Percentiles rank a stretch among this genome's conserved stretches.
Evolutionary conservation across 2,329 filamentous ascomycete species (phyloP).

Genomic region (Teratosphaeria gauchensis): DNA sequence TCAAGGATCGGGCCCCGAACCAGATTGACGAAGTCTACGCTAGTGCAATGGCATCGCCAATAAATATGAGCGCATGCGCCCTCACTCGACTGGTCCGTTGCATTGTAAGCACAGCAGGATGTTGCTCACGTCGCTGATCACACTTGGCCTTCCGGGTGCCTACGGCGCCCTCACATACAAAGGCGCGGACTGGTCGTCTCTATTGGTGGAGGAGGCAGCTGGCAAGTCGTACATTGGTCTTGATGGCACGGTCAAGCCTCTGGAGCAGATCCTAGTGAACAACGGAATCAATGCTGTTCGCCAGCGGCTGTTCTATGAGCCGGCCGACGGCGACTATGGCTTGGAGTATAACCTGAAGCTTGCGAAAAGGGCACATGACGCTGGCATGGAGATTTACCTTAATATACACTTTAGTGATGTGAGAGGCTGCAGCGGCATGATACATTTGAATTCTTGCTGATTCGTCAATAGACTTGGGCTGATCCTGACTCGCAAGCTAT

Average conservation of each 20-base stretch:
- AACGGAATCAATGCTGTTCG: constrained; percentile 17
- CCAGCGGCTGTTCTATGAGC: constrained; percentile 24
- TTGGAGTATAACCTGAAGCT: constrained; percentile 27
- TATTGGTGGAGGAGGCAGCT: constrained; percentile 25
- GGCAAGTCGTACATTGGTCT: constrained; percentile 27
- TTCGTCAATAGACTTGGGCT: constrained; percentile 20
- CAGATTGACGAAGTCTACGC: background rate
- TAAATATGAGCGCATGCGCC: background rate
- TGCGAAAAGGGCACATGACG: constrained; percentile 22
- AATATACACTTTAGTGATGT: constrained; percentile 25
- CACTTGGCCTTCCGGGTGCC: background rate
- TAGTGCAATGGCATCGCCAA: background rate
- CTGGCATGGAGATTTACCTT: constrained; percentile 25
- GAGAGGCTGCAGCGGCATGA: background rate
- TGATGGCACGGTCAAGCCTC: constrained; percentile 18
- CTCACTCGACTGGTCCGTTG: background rate
- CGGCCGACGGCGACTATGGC: constrained; percentile 19
- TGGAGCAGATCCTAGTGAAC: constrained; percentile 15
- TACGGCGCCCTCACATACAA: constrained; percentile 19
- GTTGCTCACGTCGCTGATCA: background rate
- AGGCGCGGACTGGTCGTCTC: constrained; percentile 30
- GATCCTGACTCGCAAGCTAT: constrained; percentile 25
- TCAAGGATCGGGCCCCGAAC: background rate
- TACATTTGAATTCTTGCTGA: background rate
- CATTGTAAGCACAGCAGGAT: background rate